Evolutionary conservation across 2,329 filamentous ascomycete genomes (phyloP).

Genomic region (Coleophoma crateriformis): DNA sequence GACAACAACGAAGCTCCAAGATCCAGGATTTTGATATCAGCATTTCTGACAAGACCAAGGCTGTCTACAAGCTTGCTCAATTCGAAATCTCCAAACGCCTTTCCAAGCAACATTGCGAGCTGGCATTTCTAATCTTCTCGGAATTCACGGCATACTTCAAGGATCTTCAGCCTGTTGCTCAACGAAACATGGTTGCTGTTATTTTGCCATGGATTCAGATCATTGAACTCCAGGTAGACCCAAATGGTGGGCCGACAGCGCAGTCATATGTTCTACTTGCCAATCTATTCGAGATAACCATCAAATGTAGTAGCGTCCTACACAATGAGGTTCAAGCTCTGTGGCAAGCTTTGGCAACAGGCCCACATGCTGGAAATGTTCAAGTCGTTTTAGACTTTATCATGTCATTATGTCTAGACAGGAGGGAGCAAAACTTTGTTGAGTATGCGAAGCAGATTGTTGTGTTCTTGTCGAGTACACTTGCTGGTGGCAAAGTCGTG

Average conservation of each 20-base stretch:
- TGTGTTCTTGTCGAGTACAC: conserved; percentile 86
- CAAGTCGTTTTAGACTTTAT: conserved; percentile 94
- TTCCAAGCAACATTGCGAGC: conserved; percentile 79
- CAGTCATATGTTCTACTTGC: conserved; percentile 92
- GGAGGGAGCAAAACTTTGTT: conserved; percentile 95
- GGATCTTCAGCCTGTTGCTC: conserved; percentile 72
- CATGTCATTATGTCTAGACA: conserved; percentile 86
- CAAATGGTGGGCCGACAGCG: conserved; percentile 83
- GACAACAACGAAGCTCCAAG: conserved; percentile 80
- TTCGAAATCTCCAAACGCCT: conserved; percentile 93
- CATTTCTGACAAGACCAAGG: conserved; percentile 96
- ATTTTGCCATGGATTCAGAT: conserved; percentile 95
- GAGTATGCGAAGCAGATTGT: conserved; percentile 98
- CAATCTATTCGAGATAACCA: conserved; percentile 94
- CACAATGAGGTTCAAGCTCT: conserved; percentile 97
- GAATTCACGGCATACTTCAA: conserved; percentile 95
- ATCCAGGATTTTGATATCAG: conserved; percentile 97
- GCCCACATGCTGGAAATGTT: conserved; percentile 89
- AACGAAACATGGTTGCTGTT: conserved; percentile 90
- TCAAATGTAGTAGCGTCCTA: conserved; percentile 78
- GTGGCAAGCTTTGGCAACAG: conserved; percentile 93
- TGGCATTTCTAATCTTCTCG: conserved; percentile 92
- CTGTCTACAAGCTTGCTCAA: conserved; percentile 94
- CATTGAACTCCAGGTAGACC: conserved; percentile 86
- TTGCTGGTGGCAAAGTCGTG: conserved; percentile 81